Base-by-base conservation (phyloP, 495 filamentous ascomycete species). In the Tuber calosporum region DNA sequence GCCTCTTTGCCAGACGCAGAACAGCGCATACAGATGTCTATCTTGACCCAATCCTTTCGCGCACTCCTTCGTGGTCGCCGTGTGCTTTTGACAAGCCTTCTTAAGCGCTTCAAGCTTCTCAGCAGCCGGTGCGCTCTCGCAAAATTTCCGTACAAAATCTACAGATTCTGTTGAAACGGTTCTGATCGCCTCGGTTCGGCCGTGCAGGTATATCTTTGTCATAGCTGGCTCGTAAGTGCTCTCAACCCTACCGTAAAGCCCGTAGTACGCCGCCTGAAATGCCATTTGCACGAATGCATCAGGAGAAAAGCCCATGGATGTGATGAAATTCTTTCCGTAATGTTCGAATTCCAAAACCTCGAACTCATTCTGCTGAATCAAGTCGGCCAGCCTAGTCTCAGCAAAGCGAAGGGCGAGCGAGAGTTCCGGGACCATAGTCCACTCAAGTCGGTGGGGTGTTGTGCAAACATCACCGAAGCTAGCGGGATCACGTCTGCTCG, bases 231-330 rank as follows among this genome's bases (percentile, higher is more conserved):
- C 95, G 82, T 99, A 99, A 3, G 92, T 94, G 81, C 92, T 96
- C 83, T 98, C 95, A 7, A 97, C 86, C 6, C 93, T 88, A 8
- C 95, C 95, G 78, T 99, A 99, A 42, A 99, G 88, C 40, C 96
- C 95, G 80, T 98, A 99, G 85, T 99, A 98, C 20, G 96, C 95
- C 39, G 95, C 95, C 83, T 99, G 95, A 85, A 97, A 98, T 5
- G 95, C 96, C 95, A 98, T 98, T 82, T 99, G 95, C 41, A 99
- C 92, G 77, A 97, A 99, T 1, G 95, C 95, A 82, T 99, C 95
- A 0, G 95, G 95, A 0, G 95, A 97, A 82, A 98, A 96, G 37
- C 96, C 96, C 87, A 93, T 93, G 0, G 92, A 93, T 1, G 93
- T 98, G 81, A 99, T 99, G 79, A 96, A 97, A 83, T 95, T 97